Percentiles rank a stretch among this genome's conserved stretches.
Conservation (phyloP, 768 basidiomycete genomes). For the Xanthoconium stramineum region DNA sequence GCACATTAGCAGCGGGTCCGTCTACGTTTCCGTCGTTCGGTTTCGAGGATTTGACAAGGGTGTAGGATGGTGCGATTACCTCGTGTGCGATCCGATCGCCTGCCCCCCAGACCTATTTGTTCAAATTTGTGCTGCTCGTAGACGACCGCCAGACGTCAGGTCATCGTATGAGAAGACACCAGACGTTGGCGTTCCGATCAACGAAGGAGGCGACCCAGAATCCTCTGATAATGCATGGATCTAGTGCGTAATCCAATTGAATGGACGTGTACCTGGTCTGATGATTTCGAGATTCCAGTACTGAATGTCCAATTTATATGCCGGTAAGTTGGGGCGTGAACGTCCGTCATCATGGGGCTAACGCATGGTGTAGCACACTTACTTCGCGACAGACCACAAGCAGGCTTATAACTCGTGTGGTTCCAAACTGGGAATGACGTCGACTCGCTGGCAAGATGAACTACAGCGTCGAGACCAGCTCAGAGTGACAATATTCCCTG, state of each 20-base stretch:
- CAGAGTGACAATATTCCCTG: slow-evolving; percentile 41
- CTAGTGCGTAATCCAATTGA: slow-evolving; percentile 35
- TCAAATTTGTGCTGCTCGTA: slow-evolving; percentile 27
- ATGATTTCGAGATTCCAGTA: slow-evolving; percentile 24
- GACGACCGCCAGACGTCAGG: slow-evolving; percentile 1
- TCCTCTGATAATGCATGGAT: slow-evolving; percentile 36
- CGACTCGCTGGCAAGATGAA: slow-evolving; percentile 38
- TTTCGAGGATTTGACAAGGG: neutral
- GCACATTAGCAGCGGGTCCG: slow-evolving; percentile 40
- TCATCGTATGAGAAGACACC: slow-evolving; percentile 2
- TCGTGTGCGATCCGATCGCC: slow-evolving; percentile 42
- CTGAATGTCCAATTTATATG: slow-evolving; percentile 46
- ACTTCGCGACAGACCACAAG: slow-evolving; percentile 49
- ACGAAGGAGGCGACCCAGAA: slow-evolving; percentile 42
- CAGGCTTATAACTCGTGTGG: slow-evolving; percentile 36
- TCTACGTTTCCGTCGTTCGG: neutral
- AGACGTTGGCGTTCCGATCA: slow-evolving; percentile 32
- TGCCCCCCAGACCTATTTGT: slow-evolving; percentile 41
- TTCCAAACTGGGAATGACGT: slow-evolving; percentile 9
- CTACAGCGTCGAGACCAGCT: slow-evolving; percentile 35
- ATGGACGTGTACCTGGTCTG: neutral
- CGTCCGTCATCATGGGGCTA: neutral
- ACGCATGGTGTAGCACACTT: slow-evolving; percentile 36
- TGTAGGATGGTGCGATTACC: slow-evolving; percentile 47
- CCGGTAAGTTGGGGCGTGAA: slow-evolving; percentile 31